Percentiles rank a stretch among this genome's conserved stretches.
Evolutionary conservation across 495 filamentous ascomycete species (phyloP).

Genomic region (Oleoguttula mirabilis): DNA sequence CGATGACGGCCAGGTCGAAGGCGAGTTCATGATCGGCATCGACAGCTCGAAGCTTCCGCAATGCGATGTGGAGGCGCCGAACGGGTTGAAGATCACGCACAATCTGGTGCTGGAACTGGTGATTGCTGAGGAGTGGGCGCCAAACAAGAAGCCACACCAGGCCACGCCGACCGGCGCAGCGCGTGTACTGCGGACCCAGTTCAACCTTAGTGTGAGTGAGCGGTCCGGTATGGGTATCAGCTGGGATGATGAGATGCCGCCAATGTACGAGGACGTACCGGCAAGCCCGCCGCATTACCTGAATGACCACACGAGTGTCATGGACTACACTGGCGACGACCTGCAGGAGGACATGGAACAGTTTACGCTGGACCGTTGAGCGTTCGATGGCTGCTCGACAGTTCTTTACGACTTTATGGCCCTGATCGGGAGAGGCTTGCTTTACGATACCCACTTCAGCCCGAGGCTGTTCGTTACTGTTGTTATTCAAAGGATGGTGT

Average conservation of each 20-base stretch:
- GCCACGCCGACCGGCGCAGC: constrained; percentile 82
- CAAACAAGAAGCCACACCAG: constrained; percentile 53
- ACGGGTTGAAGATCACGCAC: constrained; percentile 69
- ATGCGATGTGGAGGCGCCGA: constrained; percentile 70
- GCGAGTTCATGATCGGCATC: constrained; percentile 68
- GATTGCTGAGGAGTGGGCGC: constrained; percentile 80
- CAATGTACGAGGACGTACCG: constrained; percentile 89
- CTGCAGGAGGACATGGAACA: constrained; percentile 14
- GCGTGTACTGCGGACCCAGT: constrained; percentile 86
- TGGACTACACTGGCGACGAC: constrained; percentile 9
- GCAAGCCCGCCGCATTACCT: constrained; percentile 69
- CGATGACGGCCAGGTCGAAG: constrained; percentile 45
- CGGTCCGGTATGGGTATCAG: constrained; percentile 78
- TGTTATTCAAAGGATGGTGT: no score
- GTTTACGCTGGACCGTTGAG: constrained; percentile 1
- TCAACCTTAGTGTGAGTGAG: constrained; percentile 68
- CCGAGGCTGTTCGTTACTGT: no score
- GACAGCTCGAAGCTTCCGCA: constrained; percentile 48
- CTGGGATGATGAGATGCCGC: constrained; percentile 95
- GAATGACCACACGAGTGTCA: constrained; percentile 7
- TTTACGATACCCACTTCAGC: no score
- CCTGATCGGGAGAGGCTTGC: no score
- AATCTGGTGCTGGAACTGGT: constrained; percentile 85
- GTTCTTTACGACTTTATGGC: no score
- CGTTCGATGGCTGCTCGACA: no score